Conservation (phyloP, 176 grass and related monocot genomes). For the Neostapfia colusana region DNA sequence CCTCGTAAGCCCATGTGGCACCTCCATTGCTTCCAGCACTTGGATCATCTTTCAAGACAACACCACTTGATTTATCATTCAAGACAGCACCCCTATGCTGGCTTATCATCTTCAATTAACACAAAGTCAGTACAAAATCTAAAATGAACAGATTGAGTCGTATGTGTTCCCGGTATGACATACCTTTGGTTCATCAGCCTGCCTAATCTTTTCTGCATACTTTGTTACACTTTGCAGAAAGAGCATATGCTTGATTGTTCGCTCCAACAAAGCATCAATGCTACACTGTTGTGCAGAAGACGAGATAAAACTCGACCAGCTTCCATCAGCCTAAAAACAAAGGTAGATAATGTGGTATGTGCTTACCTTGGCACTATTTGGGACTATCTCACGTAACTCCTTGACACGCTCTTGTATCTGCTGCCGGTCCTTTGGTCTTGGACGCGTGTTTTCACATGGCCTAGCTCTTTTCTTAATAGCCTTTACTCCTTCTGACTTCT, state of each 20-base stretch:
- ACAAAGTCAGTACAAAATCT: slow-evolving; percentile 34
- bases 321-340: slow-evolving; percentile 26
- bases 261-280: slow-evolving; percentile 99
- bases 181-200: slow-evolving; percentile 91
- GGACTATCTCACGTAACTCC: slow-evolving; percentile 92
- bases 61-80: slow-evolving; percentile 79
- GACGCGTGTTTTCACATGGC: slow-evolving; percentile 83
- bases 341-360: not conserved
- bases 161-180: slow-evolving; percentile 17
- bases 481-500: slow-evolving; percentile 60
- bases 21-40: slow-evolving; percentile 59
- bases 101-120: slow-evolving; percentile 78
- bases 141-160: slow-evolving; percentile 12
- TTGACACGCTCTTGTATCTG: slow-evolving; percentile 98
- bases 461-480: slow-evolving; percentile 85
- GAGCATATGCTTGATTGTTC: slow-evolving; percentile 98
- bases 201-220: slow-evolving; percentile 92
- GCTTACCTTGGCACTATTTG: slow-evolving; percentile 92
- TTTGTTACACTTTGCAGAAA: no score
- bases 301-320: slow-evolving; percentile 22
- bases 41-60: slow-evolving; percentile 90
- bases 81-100: slow-evolving; percentile 76
- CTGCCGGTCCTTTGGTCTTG: slow-evolving; percentile 92
- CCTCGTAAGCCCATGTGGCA: slow-evolving; percentile 94
- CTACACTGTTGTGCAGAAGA: slow-evolving; percentile 77